Base-by-base conservation (phyloP, 2,329 filamentous ascomycete species). In the Thielaviopsis cerberus region DNA sequence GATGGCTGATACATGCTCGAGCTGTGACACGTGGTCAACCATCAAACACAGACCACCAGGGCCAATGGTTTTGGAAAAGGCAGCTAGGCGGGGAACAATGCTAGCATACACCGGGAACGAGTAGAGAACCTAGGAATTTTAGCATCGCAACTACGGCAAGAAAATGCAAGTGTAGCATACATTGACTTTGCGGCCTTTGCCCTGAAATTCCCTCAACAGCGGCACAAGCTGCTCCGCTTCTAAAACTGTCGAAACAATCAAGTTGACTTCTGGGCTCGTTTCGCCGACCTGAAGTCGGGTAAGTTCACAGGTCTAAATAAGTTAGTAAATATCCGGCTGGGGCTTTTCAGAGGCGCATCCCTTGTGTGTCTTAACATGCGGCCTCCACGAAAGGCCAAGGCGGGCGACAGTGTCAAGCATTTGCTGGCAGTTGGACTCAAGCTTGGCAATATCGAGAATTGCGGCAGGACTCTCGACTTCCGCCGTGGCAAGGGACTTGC, bases 351-450 rank as follows among this genome's bases (percentile, higher is more conserved):
- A 26, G 25, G 8, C 23, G 34, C 48, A 58, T 69, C 83, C 84
- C 73, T 92, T 92, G 68, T 92, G 87, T 23, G 85, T 89, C 70
- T 92, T 92, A 61, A 91, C 80, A 67, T 92, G 87, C 1, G 84
- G 82, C 60, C 87, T 74, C 72, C 88, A 91, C 6, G 75, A 76
- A 24, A 90, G 73, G 0, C 75, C 73, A 15, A 90, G 69, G 54
- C 71, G 70, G 48, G 75, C 67, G 15, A 78, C 76, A 0, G 85
- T 78, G 13, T 80, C 72, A 6, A 88, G 76, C 85, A 92, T 90
- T 37, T 79, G 73, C 61, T 73, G 69, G 68, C 86, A 91, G 65
- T 91, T 88, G 54, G 75, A 71, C 57, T 77, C 73, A 24, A 88
- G 71, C 50, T 83, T 81, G 3, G 80, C 79, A 11, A 81, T 68